phyloP scores from a whole-genome alignment of 1,284 basidiomycete species.

The Tylopilus sp. region DNA sequence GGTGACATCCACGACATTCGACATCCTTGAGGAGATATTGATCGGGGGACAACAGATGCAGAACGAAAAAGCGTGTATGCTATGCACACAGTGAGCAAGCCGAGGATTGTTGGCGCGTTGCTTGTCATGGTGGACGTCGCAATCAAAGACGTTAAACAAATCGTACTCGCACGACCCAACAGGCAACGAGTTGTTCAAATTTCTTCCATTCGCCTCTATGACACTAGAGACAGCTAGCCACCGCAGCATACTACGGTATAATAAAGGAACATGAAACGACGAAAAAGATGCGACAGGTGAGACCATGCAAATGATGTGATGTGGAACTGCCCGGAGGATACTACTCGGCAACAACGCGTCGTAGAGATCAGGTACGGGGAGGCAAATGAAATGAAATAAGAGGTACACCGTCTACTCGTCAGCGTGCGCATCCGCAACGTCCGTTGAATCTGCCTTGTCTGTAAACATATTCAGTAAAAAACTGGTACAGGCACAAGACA shows the following conservation, averaged over 20 bases:
- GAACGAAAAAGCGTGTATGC: conserved; percentile 40
- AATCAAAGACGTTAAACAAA: not conserved
- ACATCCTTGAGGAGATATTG: conserved; percentile 80
- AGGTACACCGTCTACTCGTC: conserved; percentile 47
- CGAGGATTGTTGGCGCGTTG: conserved; percentile 12
- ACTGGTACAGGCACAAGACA: not conserved
- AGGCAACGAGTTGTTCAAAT: conserved; percentile 10
- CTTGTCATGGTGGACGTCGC: conserved; percentile 11
- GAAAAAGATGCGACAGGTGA: conserved; percentile 34
- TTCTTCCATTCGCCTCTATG: conserved; percentile 35
- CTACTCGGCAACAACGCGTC: conserved; percentile 11
- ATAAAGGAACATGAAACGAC: conserved; percentile 30
- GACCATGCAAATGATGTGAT: conserved; percentile 35
- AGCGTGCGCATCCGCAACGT: conserved; percentile 54
- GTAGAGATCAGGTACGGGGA: conserved; percentile 7
- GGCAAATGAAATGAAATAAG: not conserved
- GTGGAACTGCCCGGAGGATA: conserved; percentile 15
- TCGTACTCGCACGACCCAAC: too few relatives aligned
- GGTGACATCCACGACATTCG: conserved; percentile 98
- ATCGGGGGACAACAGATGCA: conserved; percentile 37
- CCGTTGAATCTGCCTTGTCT: conserved; percentile 70
- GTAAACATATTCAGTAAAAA: conserved; percentile 24
- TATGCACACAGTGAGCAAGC: conserved; percentile 29
- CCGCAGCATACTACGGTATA: conserved; percentile 36
- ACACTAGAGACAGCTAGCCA: conserved; percentile 30